Evolutionary conservation across 2,329 filamentous ascomycete species (phyloP).

Genomic region (Aureobasidium zeae): DNA sequence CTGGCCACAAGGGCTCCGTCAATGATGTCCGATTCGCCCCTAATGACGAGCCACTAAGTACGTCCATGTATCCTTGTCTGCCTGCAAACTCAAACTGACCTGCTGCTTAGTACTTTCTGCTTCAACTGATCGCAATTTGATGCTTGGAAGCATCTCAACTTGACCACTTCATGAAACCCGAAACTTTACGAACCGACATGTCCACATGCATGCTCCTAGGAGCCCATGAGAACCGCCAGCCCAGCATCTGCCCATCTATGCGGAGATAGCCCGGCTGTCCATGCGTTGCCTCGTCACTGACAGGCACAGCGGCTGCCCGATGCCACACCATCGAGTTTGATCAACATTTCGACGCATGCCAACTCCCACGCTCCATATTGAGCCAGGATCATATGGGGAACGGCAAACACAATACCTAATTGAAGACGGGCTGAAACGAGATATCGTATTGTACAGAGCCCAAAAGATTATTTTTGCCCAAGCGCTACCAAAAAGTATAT

Average conservation of each 20-base stretch:
- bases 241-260: too few relatives aligned
- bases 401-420: too few relatives aligned
- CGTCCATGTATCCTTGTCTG: constrained; percentile 35
- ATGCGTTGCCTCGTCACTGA: too few relatives aligned
- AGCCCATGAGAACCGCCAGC: too few relatives aligned
- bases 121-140: constrained; percentile 29
- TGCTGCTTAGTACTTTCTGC: constrained; percentile 23
- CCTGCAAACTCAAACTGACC: neutral
- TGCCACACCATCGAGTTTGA: too few relatives aligned
- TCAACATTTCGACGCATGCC: too few relatives aligned
- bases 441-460: neutral
- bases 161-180: neutral
- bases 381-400: too few relatives aligned
- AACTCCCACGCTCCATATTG: too few relatives aligned
- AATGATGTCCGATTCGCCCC: constrained; percentile 92
- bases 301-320: too few relatives aligned
- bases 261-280: too few relatives aligned
- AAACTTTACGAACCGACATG: neutral
- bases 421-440: too few relatives aligned
- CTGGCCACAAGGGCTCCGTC: constrained; percentile 88
- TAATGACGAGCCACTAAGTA: constrained; percentile 74
- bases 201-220: neutral
- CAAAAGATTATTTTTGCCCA: neutral
- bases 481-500: constrained; percentile 14
- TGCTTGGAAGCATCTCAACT: constrained; percentile 23